phyloP scores from a whole-genome alignment of 164 flowering plant genomes.

The Saururus chinensis region DNA sequence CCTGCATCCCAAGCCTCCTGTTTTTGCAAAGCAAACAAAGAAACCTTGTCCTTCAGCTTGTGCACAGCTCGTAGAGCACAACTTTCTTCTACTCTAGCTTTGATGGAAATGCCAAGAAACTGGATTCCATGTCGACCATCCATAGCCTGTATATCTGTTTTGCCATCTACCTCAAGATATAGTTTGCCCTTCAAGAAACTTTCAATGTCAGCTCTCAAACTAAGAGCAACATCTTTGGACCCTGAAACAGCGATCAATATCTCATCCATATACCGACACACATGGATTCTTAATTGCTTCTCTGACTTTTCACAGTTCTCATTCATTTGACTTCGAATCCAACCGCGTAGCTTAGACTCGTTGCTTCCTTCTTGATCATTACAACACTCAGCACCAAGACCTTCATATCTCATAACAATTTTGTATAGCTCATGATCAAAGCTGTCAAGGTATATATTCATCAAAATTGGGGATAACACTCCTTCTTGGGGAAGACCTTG shows the following conservation, averaged over 20 bases:
- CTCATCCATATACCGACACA: constrained; percentile 87
- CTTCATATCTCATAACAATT: constrained; percentile 70
- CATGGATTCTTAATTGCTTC: constrained; percentile 35
- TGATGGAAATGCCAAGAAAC: constrained; percentile 51
- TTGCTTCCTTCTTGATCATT: constrained; percentile 16
- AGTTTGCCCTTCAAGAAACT: constrained; percentile 38
- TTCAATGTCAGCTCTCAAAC: constrained; percentile 39
- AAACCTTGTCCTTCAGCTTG: constrained; percentile 78
- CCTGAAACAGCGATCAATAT: constrained; percentile 65
- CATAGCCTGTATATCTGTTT: constrained; percentile 32
- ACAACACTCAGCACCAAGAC: constrained; percentile 21
- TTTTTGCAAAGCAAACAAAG: constrained; percentile 61
- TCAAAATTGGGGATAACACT: constrained; percentile 67
- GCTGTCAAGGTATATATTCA: constrained; percentile 74
- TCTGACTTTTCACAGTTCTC: constrained; percentile 10
- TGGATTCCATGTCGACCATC: constrained; percentile 29
- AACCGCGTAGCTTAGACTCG: constrained; percentile 48
- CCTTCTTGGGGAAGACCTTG: constrained; percentile 99
- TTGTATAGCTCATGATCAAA: constrained; percentile 62
- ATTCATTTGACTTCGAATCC: constrained; percentile 77
- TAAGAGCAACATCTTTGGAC: constrained; percentile 41
- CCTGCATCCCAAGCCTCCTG: constrained; percentile 65
- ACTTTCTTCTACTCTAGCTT: constrained; percentile 34
- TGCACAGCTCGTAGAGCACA: constrained; percentile 64
- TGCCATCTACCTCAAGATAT: constrained; percentile 33